These are phyloP conservation scores for Quercus mongolica DNA, from an alignment of 306 rosid genomes.

Conservation along the genomic window DNA sequence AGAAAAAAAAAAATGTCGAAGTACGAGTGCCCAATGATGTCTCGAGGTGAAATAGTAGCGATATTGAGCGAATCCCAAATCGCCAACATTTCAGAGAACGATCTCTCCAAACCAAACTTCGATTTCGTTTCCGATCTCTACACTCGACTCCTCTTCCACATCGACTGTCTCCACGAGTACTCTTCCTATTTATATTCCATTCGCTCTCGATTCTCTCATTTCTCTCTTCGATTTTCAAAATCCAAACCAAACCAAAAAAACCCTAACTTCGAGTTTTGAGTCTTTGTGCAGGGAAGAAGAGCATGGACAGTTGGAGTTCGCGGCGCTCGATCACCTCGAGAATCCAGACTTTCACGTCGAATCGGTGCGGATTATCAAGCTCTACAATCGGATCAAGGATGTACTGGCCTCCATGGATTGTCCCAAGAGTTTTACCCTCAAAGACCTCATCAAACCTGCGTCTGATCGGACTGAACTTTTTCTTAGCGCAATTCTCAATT, in stretches of 20 bases:
- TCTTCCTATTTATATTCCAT: not conserved
- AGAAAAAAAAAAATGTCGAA: constrained; percentile 40
- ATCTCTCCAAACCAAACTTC: constrained; percentile 45
- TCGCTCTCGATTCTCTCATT: not conserved
- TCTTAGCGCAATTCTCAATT: constrained; percentile 72
- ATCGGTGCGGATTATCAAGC: constrained; percentile 39
- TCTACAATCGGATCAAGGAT: constrained; percentile 50
- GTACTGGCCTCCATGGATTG: constrained; percentile 48
- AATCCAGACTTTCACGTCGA: constrained; percentile 61
- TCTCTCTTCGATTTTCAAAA: not conserved
- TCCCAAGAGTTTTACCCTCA: constrained; percentile 52
- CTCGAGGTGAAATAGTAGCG: constrained; percentile 42
- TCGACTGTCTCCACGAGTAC: constrained; percentile 53
- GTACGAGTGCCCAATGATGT: constrained; percentile 58
- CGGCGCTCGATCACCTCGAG: constrained; percentile 69
- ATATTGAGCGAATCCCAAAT: constrained; percentile 44
- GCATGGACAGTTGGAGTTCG: constrained; percentile 63
- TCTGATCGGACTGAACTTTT: constrained; percentile 52
- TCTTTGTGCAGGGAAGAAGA: constrained; percentile 66
- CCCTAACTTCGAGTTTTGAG: not conserved
- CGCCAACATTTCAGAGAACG: constrained; percentile 51
- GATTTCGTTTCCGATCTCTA: constrained; percentile 57
- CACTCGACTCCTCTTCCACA: constrained; percentile 47
- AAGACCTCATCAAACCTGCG: constrained; percentile 66
- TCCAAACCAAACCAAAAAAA: not conserved